Evolutionary conservation across 2,329 filamentous ascomycete genomes (phyloP), one percentile per base, ranked within the genome.

Genomic region (Didymella sp.): DNA sequence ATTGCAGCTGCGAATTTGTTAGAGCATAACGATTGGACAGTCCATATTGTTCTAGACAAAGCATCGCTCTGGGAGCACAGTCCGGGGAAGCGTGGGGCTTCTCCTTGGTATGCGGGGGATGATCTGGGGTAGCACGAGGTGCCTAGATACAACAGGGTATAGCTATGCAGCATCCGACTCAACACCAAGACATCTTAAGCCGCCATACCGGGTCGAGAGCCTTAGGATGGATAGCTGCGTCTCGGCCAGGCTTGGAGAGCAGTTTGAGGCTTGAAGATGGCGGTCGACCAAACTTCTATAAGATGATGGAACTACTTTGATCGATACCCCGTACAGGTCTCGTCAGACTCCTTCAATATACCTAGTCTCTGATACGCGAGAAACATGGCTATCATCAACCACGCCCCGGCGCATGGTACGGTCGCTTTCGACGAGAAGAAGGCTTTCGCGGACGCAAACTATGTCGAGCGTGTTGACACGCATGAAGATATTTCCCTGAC

Each of bases 61-160:
- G 28, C 28, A 21, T 30, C 7, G 27, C 19, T n/a, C 21, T 37
- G 5, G 38, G 25, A 30, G 15, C 37, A 9, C 25, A 44, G n/a
- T 57, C 54, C 37, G 54, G 54, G 54, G 54, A 38, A 48, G 54
- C 43, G 54, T 57, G 54, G 54, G 54, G 54, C 37, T 5, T 13
- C 12, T 35, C 9, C 38, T 47, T 57, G 37, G 42, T 47, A 27
- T 44, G 54, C 54, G 54, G 48, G 47, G 54, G 42, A 52, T n/a
- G 19, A 13, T 57, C 47, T 48, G 54, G 54, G 54, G 54, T 57
- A 51, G 43, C 48, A 48, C 28, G 47, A 37, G 47, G 47, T 15
- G n/a, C 21, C 53, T 56, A 51, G 30, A 8, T 22, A 28, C 37
- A 37, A 47, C 22, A 9, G 21, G 43, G 33, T 22, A 37, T 43